These are phyloP conservation scores for Penicillium desertorum DNA, from an alignment of 495 filamentous ascomycete genomes.

Conservation along the genomic window DNA sequence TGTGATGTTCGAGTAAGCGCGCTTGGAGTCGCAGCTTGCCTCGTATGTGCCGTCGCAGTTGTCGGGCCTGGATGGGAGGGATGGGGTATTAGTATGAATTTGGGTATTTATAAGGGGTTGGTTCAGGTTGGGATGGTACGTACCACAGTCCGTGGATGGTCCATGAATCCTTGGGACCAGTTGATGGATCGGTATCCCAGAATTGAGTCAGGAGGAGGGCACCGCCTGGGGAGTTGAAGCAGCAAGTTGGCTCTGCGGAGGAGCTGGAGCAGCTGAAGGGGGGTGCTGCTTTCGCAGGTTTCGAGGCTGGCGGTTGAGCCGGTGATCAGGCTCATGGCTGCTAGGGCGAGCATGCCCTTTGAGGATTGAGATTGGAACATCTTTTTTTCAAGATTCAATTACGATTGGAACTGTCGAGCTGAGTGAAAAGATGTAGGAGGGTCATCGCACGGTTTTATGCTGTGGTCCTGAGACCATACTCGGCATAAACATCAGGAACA, in stretches of 20 bases:
- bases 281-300: slow-evolving; percentile 31
- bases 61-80: slow-evolving; percentile 57
- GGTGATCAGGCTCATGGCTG: slow-evolving; percentile 22
- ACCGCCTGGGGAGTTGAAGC: slow-evolving; percentile 73
- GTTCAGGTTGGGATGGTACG: background rate
- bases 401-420: background rate
- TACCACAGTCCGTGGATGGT: slow-evolving; percentile 79
- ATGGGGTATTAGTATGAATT: background rate
- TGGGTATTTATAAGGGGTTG: background rate
- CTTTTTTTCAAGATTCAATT: background rate
- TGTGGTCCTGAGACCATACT: background rate
- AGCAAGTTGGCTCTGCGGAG: slow-evolving; percentile 59
- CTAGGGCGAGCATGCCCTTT: slow-evolving; percentile 33
- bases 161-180: slow-evolving; percentile 71
- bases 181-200: slow-evolving; percentile 69
- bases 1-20: slow-evolving; percentile 66
- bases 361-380: slow-evolving; percentile 20
- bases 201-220: slow-evolving; percentile 76
- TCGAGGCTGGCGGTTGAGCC: slow-evolving; percentile 25
- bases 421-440: background rate
- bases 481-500: slow-evolving; percentile 11
- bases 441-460: background rate
- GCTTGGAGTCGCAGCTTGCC: slow-evolving; percentile 61
- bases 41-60: slow-evolving; percentile 77
- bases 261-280: slow-evolving; percentile 43